Evolutionary conservation across 208 protist genomes (phyloP).

Genomic region (Acanthamoeba triangularis): DNA sequence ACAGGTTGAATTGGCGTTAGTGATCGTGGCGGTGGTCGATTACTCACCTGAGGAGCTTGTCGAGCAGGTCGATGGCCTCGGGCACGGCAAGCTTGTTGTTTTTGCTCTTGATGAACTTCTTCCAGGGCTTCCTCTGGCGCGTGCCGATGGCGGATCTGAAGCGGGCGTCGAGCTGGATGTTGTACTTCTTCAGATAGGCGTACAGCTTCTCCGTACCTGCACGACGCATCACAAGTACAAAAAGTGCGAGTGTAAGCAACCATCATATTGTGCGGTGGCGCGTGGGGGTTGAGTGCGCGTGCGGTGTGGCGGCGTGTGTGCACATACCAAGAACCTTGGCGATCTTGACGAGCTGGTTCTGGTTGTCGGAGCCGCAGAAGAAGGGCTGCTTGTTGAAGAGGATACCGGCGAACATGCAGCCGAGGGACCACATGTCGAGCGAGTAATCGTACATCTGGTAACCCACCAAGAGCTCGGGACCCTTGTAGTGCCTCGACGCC

Average conservation of each 20-base stretch:
- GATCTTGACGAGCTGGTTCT: constrained; percentile 97
- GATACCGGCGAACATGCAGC: constrained; percentile 99
- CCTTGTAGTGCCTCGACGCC: constrained; percentile 99
- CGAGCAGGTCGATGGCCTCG: constrained; percentile 99
- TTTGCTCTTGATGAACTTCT: constrained; percentile 88
- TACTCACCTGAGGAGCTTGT: constrained; percentile 97
- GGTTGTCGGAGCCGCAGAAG: constrained; percentile 98
- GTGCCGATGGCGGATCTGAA: constrained; percentile 69
- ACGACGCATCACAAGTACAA: background rate
- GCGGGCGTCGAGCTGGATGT: constrained; percentile 85
- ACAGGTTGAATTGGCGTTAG: background rate
- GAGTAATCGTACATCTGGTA: constrained; percentile 99
- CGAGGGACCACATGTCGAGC: constrained; percentile 99
- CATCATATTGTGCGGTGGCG: no score
- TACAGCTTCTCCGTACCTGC: constrained; percentile 91
- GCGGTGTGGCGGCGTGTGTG: no score
- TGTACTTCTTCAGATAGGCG: constrained; percentile 97
- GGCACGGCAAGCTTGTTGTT: constrained; percentile 97
- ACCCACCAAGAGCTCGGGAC: constrained; percentile 98
- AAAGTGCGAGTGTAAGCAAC: no score
- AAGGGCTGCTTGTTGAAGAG: constrained; percentile 99
- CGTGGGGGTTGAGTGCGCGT: no score
- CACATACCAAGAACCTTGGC: constrained; percentile 95
- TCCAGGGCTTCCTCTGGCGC: constrained; percentile 77
- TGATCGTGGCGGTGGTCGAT: no score